These are phyloP conservation scores for Closterium sp. DNA, from an alignment of 139 green algal species.

Conservation along the genomic window DNA sequence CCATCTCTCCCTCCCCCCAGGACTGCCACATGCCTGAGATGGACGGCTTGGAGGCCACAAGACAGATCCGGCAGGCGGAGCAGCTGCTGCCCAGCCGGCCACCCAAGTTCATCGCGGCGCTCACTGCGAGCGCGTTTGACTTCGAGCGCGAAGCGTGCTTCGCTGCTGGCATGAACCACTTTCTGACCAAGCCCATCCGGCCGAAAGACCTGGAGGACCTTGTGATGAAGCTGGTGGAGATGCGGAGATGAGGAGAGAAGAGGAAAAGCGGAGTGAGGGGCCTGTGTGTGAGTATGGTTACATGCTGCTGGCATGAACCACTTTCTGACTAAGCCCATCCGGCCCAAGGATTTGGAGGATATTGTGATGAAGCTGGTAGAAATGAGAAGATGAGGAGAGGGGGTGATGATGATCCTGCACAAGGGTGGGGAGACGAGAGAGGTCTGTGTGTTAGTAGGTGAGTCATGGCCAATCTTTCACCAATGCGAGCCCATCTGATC, in stretches of 20 bases:
- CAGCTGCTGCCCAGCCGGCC: neutral
- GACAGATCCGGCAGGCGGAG: neutral
- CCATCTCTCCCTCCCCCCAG: neutral
- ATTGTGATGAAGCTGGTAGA: neutral
- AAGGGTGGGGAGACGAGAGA: too few relatives aligned
- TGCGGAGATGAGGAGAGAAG: neutral
- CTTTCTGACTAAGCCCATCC: conserved; percentile 33
- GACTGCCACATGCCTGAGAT: neutral
- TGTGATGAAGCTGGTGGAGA: neutral
- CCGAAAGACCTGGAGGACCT: conserved; percentile 16
- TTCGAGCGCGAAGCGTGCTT: conserved; percentile 2
- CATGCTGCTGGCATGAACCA: conserved; percentile 29
- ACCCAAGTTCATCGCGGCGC: conserved; percentile 9
- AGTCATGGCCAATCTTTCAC: too few relatives aligned
- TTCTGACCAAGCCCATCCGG: conserved; percentile 32
- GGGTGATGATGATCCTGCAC: too few relatives aligned
- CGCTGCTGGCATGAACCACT: conserved; percentile 28
- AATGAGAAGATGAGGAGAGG: neutral
- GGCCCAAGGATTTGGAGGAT: conserved; percentile 17
- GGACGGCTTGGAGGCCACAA: neutral
- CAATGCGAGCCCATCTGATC: too few relatives aligned
- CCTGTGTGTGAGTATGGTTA: too few relatives aligned
- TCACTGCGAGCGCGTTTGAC: conserved; percentile 27
- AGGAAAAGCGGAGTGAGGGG: too few relatives aligned
- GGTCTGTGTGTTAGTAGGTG: too few relatives aligned